A percentile compares a stretch with the other conserved stretches of the same genome.
These are phyloP conservation scores for Litsea cubeba DNA, from an alignment of 164 flowering plant genomes.

Conservation along the genomic window DNA sequence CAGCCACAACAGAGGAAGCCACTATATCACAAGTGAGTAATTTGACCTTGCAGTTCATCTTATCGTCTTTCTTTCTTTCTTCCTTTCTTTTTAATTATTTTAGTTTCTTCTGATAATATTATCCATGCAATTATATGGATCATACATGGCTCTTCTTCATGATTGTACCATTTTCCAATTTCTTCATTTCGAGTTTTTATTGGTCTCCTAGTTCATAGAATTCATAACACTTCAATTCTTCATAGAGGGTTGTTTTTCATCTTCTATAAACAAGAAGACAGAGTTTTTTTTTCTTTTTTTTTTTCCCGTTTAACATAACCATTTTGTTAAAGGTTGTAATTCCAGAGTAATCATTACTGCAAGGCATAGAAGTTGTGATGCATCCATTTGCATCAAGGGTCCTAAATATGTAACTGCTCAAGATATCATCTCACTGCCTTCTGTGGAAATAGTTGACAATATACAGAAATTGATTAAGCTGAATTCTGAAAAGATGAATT, in stretches of 20 bases:
- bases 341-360: no score
- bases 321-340: background rate
- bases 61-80: no score
- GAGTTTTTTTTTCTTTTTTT: background rate
- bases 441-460: no score
- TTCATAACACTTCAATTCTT: background rate
- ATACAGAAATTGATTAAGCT: no score
- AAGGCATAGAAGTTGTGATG: no score
- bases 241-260: background rate
- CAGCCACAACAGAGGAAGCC: conserved; percentile 62
- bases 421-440: no score
- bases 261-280: background rate
- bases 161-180: background rate
- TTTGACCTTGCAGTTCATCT: background rate
- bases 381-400: no score
- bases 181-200: background rate
- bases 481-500: no score
- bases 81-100: background rate
- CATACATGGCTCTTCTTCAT: background rate
- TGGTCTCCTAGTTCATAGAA: background rate
- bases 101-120: background rate
- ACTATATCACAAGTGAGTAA: conserved; percentile 56
- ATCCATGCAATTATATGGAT: background rate
- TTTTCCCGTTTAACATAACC: background rate
- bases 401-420: no score